Evolutionary conservation across 2,329 filamentous ascomycete species (phyloP), one percentile per base, ranked within the genome.

Genomic region (Curvularia eragrostidis): DNA sequence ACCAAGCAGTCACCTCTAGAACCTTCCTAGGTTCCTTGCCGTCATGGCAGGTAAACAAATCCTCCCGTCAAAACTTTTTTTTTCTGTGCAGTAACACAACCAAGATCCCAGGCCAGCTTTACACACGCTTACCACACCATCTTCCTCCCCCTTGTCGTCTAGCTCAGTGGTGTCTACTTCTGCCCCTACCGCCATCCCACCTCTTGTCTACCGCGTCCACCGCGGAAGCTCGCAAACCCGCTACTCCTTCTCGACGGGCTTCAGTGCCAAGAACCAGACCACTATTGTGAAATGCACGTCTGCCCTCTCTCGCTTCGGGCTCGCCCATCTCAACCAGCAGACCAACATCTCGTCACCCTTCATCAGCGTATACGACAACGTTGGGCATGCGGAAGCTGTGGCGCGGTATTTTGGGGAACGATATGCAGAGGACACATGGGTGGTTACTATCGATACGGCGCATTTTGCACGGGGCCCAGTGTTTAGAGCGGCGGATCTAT

Each of bases 331-430:
- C 7, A 62, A 69, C 60, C 65, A 65, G 18, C 70, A 73, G 48
- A 76, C 74, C 43, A 76, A 76, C 62, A 70, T 75, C 51, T 71
- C 68, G 8, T 70, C 67, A 5, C 74, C 74, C 3, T 70, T 76
- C 54, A 72, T 76, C 61, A 68, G 63, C 59, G 72, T 75, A 42
- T 75, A 73, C 60, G 68, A 70, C 36, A 61, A 54, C 50, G 52
- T 56, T 0, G 28, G 59, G 5, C 74, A 75, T 34, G 74, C 74
- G 0, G 66, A 75, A 50, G 48, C 52, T 1, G 66, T 74, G 5
- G 74, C 74, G 0, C 55, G 53, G 23, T 47, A 65, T 44, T 66
- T 69, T 36, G 59, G 64, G 3, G 47, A 55, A 5, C 60, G 65
- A 26, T 67, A 64, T 23, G 52, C 60, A 13, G 71, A 73, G 46